Percentiles rank a stretch among this genome's conserved stretches.
Evolutionary conservation across 73 alveolate genomes (phyloP).

Genomic region (Blepharisma stoltei): DNA sequence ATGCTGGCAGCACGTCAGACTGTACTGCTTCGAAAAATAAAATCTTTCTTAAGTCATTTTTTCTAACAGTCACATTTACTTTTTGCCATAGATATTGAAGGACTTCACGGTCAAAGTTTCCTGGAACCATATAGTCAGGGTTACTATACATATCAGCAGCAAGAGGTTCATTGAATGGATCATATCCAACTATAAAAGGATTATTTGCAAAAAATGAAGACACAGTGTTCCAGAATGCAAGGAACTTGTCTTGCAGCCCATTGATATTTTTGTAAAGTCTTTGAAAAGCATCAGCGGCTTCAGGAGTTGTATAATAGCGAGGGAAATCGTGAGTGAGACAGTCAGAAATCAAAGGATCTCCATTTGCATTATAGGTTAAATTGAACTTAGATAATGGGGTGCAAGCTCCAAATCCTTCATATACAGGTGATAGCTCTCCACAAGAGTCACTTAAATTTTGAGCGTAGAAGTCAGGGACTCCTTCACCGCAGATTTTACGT

Average conservation of each 20-base stretch:
- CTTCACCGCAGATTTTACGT: slow-evolving; percentile 41
- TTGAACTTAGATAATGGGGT: slow-evolving; percentile 5
- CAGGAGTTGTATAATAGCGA: slow-evolving; percentile 33
- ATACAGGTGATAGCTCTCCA: not conserved
- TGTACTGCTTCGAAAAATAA: slow-evolving; percentile 43
- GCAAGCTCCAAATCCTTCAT: slow-evolving; percentile 5
- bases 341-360: slow-evolving; percentile 27
- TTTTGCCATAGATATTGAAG: slow-evolving; percentile 27
- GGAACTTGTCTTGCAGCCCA: slow-evolving; percentile 31
- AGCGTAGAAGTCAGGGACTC: slow-evolving; percentile 39
- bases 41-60: slow-evolving; percentile 32
- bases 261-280: slow-evolving; percentile 31
- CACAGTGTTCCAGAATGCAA: slow-evolving; percentile 31
- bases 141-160: slow-evolving; percentile 31
- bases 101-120: slow-evolving; percentile 26
- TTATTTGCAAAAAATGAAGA: slow-evolving; percentile 27
- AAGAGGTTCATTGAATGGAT: slow-evolving; percentile 36
- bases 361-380: slow-evolving; percentile 5
- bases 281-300: slow-evolving; percentile 38
- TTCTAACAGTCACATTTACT: slow-evolving; percentile 29
- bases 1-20: not conserved
- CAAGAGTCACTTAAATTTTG: slow-evolving; percentile 28
- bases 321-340: slow-evolving; percentile 26
- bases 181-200: slow-evolving; percentile 42
- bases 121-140: slow-evolving; percentile 33